Evolutionary conservation across 495 filamentous ascomycete genomes (phyloP).

Genomic region (Achaetomiella virescens): DNA sequence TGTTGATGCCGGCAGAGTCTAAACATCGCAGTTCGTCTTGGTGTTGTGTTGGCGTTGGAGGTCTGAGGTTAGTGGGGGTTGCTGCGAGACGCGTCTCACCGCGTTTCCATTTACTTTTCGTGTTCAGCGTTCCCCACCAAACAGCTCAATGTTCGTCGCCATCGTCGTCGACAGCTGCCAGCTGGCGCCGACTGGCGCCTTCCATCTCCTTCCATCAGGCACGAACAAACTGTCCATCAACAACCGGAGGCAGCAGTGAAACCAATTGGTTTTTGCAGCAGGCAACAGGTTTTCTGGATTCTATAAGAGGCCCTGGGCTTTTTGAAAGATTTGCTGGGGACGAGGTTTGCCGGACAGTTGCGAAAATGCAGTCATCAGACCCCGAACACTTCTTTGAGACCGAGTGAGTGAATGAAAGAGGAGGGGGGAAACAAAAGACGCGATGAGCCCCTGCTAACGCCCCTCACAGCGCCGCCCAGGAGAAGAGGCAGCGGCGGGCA

Average conservation of each 20-base stretch:
- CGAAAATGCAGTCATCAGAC: slow-evolving; percentile 32
- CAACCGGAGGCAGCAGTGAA: neutral
- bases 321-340: neutral
- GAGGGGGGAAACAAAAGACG: neutral
- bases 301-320: neutral
- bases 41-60: neutral
- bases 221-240: neutral
- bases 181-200: slow-evolving; percentile 9
- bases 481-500: slow-evolving; percentile 63
- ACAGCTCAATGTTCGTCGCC: no score
- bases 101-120: slow-evolving; percentile 30
- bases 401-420: slow-evolving; percentile 45
- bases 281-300: neutral
- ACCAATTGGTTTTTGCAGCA: neutral
- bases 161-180: slow-evolving; percentile 12
- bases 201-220: slow-evolving; percentile 8
- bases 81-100: slow-evolving; percentile 27
- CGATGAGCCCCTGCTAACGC: neutral
- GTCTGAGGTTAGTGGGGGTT: neutral
- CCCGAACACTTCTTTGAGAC: slow-evolving; percentile 79
- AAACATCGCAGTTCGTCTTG: neutral
- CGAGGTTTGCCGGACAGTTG: neutral
- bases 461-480: slow-evolving; percentile 59
- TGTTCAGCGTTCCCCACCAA: neutral
- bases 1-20: neutral